A percentile compares a stretch with the other conserved stretches of the same genome.
phyloP scores from a whole-genome alignment of 331 rosid species.

The Pyracantha coccinea region DNA sequence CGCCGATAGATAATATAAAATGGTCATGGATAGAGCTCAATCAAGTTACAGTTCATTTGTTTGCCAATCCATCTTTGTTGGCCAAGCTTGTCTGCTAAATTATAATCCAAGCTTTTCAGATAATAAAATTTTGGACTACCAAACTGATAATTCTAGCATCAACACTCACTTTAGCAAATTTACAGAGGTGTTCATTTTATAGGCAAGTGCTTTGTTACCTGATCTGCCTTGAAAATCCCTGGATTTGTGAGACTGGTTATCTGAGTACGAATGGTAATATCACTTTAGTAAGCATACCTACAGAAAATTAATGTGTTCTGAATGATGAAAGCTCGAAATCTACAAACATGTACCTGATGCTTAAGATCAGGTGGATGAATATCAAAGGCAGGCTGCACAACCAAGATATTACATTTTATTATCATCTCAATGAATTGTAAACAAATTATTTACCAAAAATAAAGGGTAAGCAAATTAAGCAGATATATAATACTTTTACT shows the following conservation, averaged over 20 bases:
- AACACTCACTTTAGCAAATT: background rate
- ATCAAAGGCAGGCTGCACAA: conserved; percentile 76
- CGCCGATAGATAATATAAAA: background rate
- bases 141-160: background rate
- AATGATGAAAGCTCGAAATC: conserved; percentile 7
- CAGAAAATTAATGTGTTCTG: background rate
- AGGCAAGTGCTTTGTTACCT: conserved; percentile 39
- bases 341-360: conserved; percentile 56
- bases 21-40: background rate
- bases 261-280: conserved; percentile 34
- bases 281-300: conserved; percentile 10
- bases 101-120: background rate
- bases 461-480: background rate
- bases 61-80: background rate
- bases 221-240: conserved; percentile 73
- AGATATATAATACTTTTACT: background rate
- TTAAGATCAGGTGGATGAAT: conserved; percentile 47
- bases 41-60: background rate
- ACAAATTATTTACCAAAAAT: too few relatives aligned
- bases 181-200: background rate
- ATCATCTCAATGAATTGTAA: background rate
- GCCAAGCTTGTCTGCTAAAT: background rate
- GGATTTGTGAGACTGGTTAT: conserved; percentile 71
- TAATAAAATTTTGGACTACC: background rate
- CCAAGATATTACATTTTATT: conserved; percentile 3